Evolutionary conservation across 2,329 filamentous ascomycete species (phyloP), one percentile per base, ranked within the genome.

Genomic region (Whalleya microplaca): DNA sequence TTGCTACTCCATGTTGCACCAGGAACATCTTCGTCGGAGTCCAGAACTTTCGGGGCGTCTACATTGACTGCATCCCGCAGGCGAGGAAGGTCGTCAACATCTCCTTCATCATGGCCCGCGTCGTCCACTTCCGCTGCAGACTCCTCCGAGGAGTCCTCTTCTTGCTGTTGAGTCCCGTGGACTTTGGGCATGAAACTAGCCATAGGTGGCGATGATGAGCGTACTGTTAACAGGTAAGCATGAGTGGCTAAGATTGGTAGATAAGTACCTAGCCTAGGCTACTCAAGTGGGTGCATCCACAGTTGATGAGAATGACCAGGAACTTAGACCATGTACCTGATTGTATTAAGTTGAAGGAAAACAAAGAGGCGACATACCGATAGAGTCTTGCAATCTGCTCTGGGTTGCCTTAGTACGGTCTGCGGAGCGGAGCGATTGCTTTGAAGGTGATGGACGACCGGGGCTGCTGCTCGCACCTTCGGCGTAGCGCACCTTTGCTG

Each of bases 401-500:
- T 66, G 64, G 20, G 37, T 41, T n/a, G 51, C 50, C 20, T 46
- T 60, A 37, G 46, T 53, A 16, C 32, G 48, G 5, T 44, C 43
- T 32, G 52, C 32, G 43, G 53, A 55, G 43, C 46, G 45, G 45
- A 43, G 12, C 2, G 21, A 21, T 19, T 47, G 51, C 21, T 51
- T 53, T 18, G 45, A 47, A 37, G 57, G 48, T 37, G 52, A 49
- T 27, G 53, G 44, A 41, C 41, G 50, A 54, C 52, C 55, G 10
- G 56, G 58, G 20, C 62, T 62, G 48, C 59, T 62, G 21, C 55
- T 51, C 9, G 59, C 50, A 32, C 51, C 49, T 29, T 55, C 63
- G n/a, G 66, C 54, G 42, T 66, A 71, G n/a, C 67, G 65, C 8
- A 71, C 62, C 20, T 66, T 67, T 4, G 69, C 67, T 27, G 69